A percentile compares a stretch with the other conserved stretches of the same genome.
Evolutionary conservation across 305 asterid genomes (phyloP).

Genomic region (Fraxinus paxiana): DNA sequence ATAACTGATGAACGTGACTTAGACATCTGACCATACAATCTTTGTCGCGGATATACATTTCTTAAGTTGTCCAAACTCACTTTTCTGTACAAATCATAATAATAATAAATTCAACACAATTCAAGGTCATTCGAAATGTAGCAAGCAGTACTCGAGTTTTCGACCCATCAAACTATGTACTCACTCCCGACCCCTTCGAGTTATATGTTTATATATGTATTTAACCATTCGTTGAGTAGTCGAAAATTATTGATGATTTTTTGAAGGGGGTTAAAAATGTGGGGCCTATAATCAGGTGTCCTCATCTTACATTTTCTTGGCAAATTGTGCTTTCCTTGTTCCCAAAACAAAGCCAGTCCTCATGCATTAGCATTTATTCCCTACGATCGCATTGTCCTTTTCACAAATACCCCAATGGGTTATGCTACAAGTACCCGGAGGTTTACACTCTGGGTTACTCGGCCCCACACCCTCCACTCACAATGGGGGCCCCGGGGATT

Average conservation of each 20-base stretch:
- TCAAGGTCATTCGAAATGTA: not conserved
- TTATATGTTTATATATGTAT: not conserved
- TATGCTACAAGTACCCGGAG: too few species aligned
- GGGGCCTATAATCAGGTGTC: not conserved
- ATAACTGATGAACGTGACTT: not conserved
- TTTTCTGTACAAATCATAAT: not conserved
- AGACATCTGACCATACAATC: not conserved
- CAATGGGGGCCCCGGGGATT: too few species aligned
- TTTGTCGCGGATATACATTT: not conserved
- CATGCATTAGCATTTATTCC: not conserved
- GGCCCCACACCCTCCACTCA: too few species aligned
- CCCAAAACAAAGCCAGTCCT: slow-evolving; percentile 25
- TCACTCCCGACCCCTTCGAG: not conserved
- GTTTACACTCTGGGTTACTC: too few species aligned
- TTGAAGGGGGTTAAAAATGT: not conserved
- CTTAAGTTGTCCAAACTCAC: not conserved
- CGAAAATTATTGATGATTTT: not conserved
- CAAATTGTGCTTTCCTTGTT: slow-evolving; percentile 33
- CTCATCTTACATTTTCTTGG: not conserved
- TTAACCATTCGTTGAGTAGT: not conserved
- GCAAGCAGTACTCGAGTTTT: not conserved
- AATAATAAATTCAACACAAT: not conserved
- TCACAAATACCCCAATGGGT: not conserved
- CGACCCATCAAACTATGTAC: not conserved
- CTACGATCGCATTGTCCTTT: not conserved